These are phyloP conservation scores for Coprinellus micaceus DNA, from an alignment of 768 basidiomycete species.

Conservation along the genomic window DNA sequence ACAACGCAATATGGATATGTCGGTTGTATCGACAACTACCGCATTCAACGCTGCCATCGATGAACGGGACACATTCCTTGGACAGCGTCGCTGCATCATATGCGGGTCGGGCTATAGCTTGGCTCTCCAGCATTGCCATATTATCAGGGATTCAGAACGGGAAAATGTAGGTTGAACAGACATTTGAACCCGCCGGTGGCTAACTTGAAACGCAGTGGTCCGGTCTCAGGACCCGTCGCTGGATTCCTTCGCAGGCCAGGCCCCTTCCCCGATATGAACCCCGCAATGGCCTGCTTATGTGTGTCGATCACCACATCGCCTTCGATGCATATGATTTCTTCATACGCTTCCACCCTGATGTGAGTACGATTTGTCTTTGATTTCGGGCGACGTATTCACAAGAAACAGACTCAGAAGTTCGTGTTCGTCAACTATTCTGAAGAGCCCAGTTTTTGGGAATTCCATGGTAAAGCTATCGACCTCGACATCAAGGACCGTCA, in stretches of 20 bases:
- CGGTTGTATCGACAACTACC: constrained; percentile 16
- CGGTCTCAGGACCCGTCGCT: constrained; percentile 17
- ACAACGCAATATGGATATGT: constrained; percentile 12
- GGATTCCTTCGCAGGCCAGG: constrained; percentile 21
- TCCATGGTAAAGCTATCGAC: constrained; percentile 30
- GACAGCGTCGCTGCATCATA: constrained; percentile 14
- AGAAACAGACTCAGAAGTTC: constrained; percentile 10
- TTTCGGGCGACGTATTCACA: neutral
- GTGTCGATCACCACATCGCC: neutral
- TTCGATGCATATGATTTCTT: neutral
- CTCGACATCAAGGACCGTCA: constrained; percentile 24
- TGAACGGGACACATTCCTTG: constrained; percentile 19
- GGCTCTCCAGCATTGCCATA: constrained; percentile 13
- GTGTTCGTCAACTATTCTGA: constrained; percentile 28
- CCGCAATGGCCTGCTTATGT: constrained; percentile 7
- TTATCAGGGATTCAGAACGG: constrained; percentile 1
- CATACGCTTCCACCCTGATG: neutral
- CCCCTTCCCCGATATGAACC: constrained; percentile 15
- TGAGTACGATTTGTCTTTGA: neutral
- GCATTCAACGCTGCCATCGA: constrained; percentile 18
- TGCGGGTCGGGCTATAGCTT: constrained; percentile 9
- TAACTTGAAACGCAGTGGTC: constrained; percentile 20
- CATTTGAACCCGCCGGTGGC: constrained; percentile 8
- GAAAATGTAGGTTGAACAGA: neutral
- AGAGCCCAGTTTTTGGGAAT: constrained; percentile 9